Conservation (phyloP, 1,284 basidiomycete species). For the Xanthoconium separans region DNA sequence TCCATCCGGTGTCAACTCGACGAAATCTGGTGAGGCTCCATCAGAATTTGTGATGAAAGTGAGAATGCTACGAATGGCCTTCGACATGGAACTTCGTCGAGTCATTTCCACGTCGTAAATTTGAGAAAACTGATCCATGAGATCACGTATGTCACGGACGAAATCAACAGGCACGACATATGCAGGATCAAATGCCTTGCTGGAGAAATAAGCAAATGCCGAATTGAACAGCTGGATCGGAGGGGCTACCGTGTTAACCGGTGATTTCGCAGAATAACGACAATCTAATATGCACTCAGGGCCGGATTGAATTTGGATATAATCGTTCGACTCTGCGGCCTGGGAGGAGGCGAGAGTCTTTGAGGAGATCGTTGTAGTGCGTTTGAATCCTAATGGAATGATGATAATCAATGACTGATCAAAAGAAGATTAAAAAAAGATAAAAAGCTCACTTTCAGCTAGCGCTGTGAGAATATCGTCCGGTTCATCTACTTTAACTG, state of each 20-base stretch:
- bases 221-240: constrained; percentile 17
- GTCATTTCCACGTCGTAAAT: background rate
- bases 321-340: background rate
- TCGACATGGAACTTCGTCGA: background rate
- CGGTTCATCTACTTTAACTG: no score
- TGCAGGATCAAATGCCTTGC: constrained; percentile 10
- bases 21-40: background rate
- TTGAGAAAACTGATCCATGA: constrained; percentile 2
- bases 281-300: constrained; percentile 1
- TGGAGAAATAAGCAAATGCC: constrained; percentile 16
- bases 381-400: background rate
- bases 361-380: background rate
- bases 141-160: background rate
- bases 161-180: constrained; percentile 4
- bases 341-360: background rate
- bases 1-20: fast-evolving
- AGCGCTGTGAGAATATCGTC: no score
- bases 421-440: no score
- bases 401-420: no score
- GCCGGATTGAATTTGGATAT: background rate
- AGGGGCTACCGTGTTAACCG: constrained; percentile 2
- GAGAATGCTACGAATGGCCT: background rate
- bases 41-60: fast-evolving
- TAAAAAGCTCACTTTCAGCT: no score
- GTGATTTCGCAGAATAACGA: background rate